Percentiles rank a stretch among this genome's conserved stretches.
Conservation (phyloP, 208 protist genomes). For the Trypanosoma rangeli region DNA sequence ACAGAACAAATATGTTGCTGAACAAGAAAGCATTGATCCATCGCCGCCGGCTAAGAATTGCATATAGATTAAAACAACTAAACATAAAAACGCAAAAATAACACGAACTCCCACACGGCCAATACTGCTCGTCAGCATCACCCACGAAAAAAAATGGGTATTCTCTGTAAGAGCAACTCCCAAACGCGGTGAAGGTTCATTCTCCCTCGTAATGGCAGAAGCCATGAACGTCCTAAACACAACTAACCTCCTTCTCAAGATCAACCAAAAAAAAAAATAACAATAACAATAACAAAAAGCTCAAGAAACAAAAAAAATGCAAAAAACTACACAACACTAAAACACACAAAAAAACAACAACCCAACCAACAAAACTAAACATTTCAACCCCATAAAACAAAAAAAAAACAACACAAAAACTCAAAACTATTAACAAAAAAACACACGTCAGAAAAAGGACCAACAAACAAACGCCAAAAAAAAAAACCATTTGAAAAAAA, state of each 20-base stretch:
- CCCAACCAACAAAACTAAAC: slow-evolving; percentile 7
- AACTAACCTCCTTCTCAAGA: slow-evolving; percentile 11
- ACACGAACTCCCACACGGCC: slow-evolving; percentile 6
- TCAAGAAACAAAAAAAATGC: slow-evolving; percentile 7
- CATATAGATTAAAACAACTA: slow-evolving; percentile 19
- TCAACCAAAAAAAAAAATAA: slow-evolving; percentile 19
- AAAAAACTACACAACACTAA: slow-evolving; percentile 12
- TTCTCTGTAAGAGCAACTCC: too few species aligned
- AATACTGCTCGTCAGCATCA: background rate
- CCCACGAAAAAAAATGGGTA: background rate
- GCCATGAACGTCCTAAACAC: background rate
- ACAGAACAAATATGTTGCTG: slow-evolving; percentile 62
- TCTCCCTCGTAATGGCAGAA: too few species aligned
- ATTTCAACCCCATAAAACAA: background rate
- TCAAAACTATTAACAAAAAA: background rate
- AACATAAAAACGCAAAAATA: slow-evolving; percentile 3
- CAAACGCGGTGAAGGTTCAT: too few species aligned
- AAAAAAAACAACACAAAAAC: background rate
- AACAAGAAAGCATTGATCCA: slow-evolving; percentile 28
- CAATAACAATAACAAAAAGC: slow-evolving; percentile 17
- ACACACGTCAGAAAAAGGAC: background rate
- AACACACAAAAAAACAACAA: slow-evolving; percentile 20
- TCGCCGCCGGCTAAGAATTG: slow-evolving; percentile 17
- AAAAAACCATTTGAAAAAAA: background rate
- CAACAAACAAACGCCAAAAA: background rate